Conservation (phyloP, 106 monocot genomes). For the Phalaenopsis aphrodite region DNA sequence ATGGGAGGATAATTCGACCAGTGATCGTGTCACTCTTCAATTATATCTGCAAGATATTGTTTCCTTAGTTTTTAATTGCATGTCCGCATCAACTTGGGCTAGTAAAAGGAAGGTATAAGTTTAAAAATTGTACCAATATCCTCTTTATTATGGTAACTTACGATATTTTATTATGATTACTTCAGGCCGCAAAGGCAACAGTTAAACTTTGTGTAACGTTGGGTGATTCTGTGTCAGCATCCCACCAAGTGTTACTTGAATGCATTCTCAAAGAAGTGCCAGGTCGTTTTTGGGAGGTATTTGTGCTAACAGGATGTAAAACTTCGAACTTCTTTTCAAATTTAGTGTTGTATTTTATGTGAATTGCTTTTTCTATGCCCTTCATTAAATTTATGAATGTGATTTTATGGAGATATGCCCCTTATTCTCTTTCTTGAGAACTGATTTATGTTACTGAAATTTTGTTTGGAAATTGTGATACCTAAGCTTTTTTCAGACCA, state of each 20-base stretch:
- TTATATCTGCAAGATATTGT: conserved; percentile 76
- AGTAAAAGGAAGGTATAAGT: conserved; percentile 81
- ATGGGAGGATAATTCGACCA: conserved; percentile 86
- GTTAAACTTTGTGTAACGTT: conserved; percentile 67
- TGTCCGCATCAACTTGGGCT: conserved; percentile 87
- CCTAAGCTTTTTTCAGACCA: no score
- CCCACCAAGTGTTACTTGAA: conserved; percentile 52
- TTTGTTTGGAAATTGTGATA: not conserved
- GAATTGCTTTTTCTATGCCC: not conserved
- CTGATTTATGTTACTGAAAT: not conserved
- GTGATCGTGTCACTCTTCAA: conserved; percentile 77
- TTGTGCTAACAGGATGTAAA: not conserved
- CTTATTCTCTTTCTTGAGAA: not conserved
- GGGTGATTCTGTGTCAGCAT: conserved; percentile 57
- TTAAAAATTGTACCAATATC: not conserved
- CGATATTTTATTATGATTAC: not conserved
- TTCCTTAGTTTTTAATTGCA: conserved; percentile 55
- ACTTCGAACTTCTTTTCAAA: not conserved
- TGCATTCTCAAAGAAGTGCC: conserved; percentile 79
- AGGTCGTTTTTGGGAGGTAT: conserved; percentile 96
- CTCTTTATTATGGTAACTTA: conserved; percentile 10
- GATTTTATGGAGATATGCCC: not conserved
- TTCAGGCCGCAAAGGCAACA: conserved; percentile 88
- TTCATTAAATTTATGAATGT: not conserved
- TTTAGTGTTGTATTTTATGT: not conserved